Percentiles rank a stretch among this genome's conserved stretches.
Conservation (phyloP, 148 eudicot genomes). For the Gaultheria prostrata region DNA sequence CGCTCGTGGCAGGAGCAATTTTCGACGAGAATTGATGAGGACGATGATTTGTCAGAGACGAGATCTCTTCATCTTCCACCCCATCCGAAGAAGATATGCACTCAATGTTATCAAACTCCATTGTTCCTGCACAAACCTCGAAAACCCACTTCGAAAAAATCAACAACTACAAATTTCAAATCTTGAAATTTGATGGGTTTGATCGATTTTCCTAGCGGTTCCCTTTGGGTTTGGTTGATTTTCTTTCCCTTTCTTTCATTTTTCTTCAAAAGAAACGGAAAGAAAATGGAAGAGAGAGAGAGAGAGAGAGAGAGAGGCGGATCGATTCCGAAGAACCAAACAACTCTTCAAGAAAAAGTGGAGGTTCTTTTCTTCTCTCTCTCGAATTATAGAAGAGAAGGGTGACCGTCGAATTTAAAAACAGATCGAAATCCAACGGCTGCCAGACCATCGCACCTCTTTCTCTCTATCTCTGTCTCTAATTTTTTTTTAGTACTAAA, state of each 20-base stretch:
- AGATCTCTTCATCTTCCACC: slow-evolving; percentile 71
- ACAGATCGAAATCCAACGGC: slow-evolving; percentile 7
- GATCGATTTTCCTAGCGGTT: slow-evolving; percentile 5
- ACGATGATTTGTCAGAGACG: slow-evolving; percentile 17
- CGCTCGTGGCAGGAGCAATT: slow-evolving; percentile 66
- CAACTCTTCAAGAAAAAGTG: background rate
- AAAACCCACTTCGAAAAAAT: slow-evolving; percentile 16
- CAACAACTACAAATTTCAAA: slow-evolving; percentile 4
- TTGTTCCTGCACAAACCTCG: slow-evolving; percentile 17
- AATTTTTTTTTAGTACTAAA: background rate
- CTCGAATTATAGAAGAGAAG: slow-evolving; percentile 4
- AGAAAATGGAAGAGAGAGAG: background rate
- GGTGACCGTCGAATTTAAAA: slow-evolving; percentile 15
- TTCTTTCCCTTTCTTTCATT: slow-evolving; percentile 14
- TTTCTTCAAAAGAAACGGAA: slow-evolving; percentile 2
- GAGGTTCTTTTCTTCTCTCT: slow-evolving; percentile 13
- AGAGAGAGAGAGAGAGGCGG: background rate
- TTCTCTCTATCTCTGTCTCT: background rate
- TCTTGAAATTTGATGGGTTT: background rate
- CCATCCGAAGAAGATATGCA: slow-evolving; percentile 70
- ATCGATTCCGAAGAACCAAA: slow-evolving; percentile 20
- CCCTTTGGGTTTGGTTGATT: background rate
- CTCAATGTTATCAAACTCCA: slow-evolving; percentile 71
- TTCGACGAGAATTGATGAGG: slow-evolving; percentile 46
- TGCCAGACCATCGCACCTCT: background rate